phyloP scores from a whole-genome alignment of 2,329 filamentous ascomycete genomes.

The Trichoderma simmonsii region DNA sequence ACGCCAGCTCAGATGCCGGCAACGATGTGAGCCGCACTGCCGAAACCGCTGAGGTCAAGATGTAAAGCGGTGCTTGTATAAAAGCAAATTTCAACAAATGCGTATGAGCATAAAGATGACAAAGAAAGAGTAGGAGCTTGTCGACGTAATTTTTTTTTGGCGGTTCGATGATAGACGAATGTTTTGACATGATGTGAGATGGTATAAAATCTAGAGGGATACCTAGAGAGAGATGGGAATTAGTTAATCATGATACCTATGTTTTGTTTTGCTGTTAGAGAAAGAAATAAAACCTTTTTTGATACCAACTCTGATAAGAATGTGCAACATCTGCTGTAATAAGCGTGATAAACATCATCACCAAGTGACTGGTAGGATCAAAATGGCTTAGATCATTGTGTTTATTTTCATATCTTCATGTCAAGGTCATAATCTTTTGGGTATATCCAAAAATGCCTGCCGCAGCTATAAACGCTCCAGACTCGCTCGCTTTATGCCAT shows the following conservation, averaged over 20 bases:
- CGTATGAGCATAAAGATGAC: not conserved
- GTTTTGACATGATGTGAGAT: not conserved
- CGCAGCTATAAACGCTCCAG: not conserved
- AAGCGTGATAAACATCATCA: not conserved
- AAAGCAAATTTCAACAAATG: not conserved
- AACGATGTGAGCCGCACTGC: conserved; percentile 13
- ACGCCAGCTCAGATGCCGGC: conserved; percentile 22
- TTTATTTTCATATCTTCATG: conserved; percentile 3
- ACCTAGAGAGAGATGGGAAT: not conserved
- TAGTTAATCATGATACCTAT: conserved; percentile 12
- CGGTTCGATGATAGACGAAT: not conserved
- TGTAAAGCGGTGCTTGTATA: not conserved
- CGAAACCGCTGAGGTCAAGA: conserved; percentile 8
- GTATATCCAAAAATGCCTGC: not conserved
- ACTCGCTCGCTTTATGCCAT: conserved; percentile 38
- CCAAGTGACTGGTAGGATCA: not conserved
- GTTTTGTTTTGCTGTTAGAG: not conserved
- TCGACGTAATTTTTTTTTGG: not conserved
- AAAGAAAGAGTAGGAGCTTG: not conserved
- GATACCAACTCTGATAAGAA: not conserved
- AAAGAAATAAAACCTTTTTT: not conserved
- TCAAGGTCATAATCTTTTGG: not conserved
- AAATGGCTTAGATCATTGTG: not conserved
- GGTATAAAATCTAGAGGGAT: not conserved
- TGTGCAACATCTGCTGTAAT: not conserved